Evolutionary conservation across 2,329 filamentous ascomycete genomes (phyloP).

Genomic region (Colletotrichum noveboracense): DNA sequence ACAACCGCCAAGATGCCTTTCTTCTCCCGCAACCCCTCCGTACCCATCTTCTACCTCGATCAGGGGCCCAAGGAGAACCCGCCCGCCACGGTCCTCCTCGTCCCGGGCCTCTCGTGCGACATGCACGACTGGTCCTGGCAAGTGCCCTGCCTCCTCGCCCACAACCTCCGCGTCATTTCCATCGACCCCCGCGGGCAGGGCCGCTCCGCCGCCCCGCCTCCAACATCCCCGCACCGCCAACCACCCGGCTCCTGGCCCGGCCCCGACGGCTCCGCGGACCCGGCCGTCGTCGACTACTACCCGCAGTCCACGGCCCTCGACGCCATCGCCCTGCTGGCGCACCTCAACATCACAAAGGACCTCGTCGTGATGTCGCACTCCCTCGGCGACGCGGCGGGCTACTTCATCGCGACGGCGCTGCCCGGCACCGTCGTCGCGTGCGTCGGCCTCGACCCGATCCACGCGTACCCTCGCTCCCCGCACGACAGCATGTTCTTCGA

Average conservation of each 20-base stretch:
- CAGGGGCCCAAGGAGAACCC: neutral
- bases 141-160: neutral
- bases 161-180: constrained; percentile 3
- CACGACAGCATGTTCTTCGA: neutral
- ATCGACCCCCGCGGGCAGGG: constrained; percentile 4
- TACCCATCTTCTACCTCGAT: constrained; percentile 5
- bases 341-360: neutral
- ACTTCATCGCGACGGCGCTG: neutral
- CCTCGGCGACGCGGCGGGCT: neutral
- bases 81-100: neutral
- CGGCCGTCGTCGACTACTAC: constrained; percentile 9
- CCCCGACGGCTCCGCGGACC: neutral
- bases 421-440: neutral
- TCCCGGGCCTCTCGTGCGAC: constrained; percentile 3
- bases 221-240: neutral
- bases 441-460: neutral
- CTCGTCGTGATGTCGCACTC: constrained; percentile 5
- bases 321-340: neutral
- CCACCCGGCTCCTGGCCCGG: constrained; percentile 4
- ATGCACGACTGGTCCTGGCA: constrained; percentile 15
- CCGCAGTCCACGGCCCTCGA: constrained; percentile 9
- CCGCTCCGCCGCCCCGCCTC: neutral
- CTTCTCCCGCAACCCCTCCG: neutral
- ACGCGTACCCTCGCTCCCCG: neutral
- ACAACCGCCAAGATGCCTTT: neutral